These are phyloP conservation scores for Tylopilus balloui DNA, from an alignment of 768 basidiomycete genomes.

Conservation along the genomic window DNA sequence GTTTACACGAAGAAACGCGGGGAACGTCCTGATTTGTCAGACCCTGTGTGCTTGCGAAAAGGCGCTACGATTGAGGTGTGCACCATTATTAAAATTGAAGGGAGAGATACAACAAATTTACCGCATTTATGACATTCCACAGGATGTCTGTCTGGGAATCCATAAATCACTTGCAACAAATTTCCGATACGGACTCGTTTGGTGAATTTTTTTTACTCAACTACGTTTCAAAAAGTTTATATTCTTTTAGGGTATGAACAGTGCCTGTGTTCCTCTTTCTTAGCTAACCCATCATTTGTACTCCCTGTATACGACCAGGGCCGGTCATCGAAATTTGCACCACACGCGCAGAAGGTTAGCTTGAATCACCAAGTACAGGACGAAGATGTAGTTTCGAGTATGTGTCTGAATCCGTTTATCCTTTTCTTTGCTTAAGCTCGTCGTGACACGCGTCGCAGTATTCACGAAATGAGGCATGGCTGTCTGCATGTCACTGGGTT, in stretches of 20 bases:
- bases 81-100: not conserved
- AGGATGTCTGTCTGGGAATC: conserved; percentile 90
- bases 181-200: conserved; percentile 93
- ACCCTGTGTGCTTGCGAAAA: conserved; percentile 86
- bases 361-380: conserved; percentile 78
- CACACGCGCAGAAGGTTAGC: conserved; percentile 93
- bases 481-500: not conserved
- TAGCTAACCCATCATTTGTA: not conserved
- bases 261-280: not conserved
- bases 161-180: conserved; percentile 86
- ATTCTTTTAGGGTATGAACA: conserved; percentile 25
- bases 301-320: conserved; percentile 45
- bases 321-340: conserved; percentile 89
- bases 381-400: conserved; percentile 87
- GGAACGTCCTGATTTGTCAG: conserved; percentile 84
- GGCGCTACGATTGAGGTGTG: conserved; percentile 89
- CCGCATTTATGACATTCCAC: not conserved
- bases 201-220: conserved; percentile 44
- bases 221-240: not conserved
- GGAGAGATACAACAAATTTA: not conserved
- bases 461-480: conserved; percentile 27
- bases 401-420: conserved; percentile 29
- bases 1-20: conserved; percentile 98
- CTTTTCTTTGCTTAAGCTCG: not conserved
- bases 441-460: conserved; percentile 15